phyloP scores from a whole-genome alignment of 257 asterid genomes.

The Solanum megistacrolobum region DNA sequence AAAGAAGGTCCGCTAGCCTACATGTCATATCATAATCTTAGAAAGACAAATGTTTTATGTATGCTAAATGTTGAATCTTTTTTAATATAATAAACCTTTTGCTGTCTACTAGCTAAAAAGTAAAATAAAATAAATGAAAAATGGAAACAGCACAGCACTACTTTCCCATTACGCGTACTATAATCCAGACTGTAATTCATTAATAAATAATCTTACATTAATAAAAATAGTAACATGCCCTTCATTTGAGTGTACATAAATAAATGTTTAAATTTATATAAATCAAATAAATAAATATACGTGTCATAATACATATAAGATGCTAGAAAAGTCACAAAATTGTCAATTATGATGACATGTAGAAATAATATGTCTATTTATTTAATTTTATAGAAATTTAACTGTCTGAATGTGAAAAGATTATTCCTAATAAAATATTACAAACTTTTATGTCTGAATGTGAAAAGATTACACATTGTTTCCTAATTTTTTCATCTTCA shows the following conservation, averaged over 20 bases:
- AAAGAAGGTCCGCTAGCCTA: neutral
- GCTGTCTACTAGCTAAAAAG: neutral
- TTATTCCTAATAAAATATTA: neutral
- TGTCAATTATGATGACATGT: no score
- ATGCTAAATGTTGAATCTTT: neutral
- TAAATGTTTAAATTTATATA: no score
- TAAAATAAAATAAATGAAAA: neutral
- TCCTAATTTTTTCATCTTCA: neutral
- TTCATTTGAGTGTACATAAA: no score
- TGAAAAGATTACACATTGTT: neutral
- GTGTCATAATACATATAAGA: no score
- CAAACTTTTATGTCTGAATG: neutral
- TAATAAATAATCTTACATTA: no score
- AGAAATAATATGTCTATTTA: no score
- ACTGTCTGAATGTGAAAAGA: neutral
- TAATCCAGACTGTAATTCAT: neutral
- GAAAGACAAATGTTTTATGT: neutral
- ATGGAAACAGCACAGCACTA: neutral
- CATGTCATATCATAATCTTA: neutral
- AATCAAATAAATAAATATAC: no score
- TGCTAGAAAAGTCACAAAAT: fast-evolving
- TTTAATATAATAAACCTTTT: neutral
- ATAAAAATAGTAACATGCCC: no score
- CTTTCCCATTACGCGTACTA: neutral
- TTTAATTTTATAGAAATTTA: no score